Evolutionary conservation across 2,329 filamentous ascomycete genomes (phyloP).

Genomic region (Hirsutella thompsonii): DNA sequence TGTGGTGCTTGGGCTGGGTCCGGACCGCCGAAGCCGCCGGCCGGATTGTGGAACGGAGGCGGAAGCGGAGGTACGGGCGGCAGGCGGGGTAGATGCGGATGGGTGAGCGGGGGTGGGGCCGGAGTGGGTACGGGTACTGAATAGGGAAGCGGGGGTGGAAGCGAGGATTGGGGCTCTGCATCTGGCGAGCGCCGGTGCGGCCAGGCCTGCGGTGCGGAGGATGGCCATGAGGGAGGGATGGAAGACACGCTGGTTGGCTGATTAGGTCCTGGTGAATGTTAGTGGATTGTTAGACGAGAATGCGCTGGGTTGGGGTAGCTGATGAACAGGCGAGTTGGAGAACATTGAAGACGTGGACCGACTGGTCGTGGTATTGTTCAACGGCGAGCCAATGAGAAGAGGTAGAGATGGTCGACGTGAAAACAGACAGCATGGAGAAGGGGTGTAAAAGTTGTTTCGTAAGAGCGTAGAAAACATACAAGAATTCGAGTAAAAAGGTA

Average conservation of each 20-base stretch:
- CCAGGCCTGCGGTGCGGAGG: conserved; percentile 12
- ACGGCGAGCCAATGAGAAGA: too few relatives aligned
- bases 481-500: too few relatives aligned
- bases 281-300: not conserved
- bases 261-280: not conserved
- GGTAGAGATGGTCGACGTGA: too few relatives aligned
- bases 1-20: not conserved
- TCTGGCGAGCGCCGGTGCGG: conserved; percentile 10
- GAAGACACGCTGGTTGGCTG: not conserved
- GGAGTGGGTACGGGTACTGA: conserved; percentile 1
- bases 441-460: too few relatives aligned
- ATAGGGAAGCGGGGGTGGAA: conserved; percentile 2
- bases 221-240: conserved; percentile 10
- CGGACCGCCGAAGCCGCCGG: not conserved
- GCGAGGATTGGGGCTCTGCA: conserved; percentile 6
- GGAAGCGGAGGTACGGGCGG: not conserved
- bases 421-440: too few relatives aligned
- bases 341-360: not conserved
- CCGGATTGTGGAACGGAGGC: not conserved
- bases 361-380: not conserved
- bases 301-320: not conserved
- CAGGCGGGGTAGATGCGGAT: not conserved
- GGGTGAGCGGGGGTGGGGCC: not conserved
- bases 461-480: too few relatives aligned
- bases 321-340: not conserved